phyloP scores from a whole-genome alignment of 805 yeast genomes.

The Metschnikowia arizonensis region DNA sequence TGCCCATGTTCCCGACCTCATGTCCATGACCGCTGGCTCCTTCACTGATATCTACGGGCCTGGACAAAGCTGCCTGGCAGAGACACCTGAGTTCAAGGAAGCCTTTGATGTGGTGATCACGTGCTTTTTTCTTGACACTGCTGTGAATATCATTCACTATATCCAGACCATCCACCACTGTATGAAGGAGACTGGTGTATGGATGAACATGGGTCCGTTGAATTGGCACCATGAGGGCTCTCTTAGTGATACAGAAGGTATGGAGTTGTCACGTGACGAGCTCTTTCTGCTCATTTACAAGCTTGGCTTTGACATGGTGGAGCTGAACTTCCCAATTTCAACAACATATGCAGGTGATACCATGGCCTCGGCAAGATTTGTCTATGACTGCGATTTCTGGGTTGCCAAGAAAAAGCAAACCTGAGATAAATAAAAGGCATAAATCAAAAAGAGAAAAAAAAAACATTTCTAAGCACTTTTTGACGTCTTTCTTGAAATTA shows the following conservation, averaged over 20 bases:
- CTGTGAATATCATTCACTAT: constrained; percentile 56
- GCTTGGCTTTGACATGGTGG: constrained; percentile 49
- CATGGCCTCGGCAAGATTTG: constrained; percentile 49
- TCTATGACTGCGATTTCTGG: constrained; percentile 67
- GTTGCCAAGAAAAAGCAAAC: constrained; percentile 25
- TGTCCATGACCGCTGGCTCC: constrained; percentile 74
- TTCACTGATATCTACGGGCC: constrained; percentile 64
- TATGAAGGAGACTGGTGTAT: constrained; percentile 43
- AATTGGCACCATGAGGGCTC: constrained; percentile 67
- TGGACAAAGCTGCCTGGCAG: constrained; percentile 21
- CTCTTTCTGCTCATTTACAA: constrained; percentile 41
- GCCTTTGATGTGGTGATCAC: constrained; percentile 48
- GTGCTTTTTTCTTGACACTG: constrained; percentile 62
- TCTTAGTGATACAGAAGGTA: constrained; percentile 47
- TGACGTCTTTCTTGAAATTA: no score
- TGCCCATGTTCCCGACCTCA: constrained; percentile 32
- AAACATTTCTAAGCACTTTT: no score
- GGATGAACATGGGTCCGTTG: constrained; percentile 68
- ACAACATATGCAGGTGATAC: constrained; percentile 53
- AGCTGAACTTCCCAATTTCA: constrained; percentile 41
- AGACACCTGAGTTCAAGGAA: constrained; percentile 31
- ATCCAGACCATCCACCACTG: constrained; percentile 45
- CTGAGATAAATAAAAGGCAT: no score
- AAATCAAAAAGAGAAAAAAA: no score
- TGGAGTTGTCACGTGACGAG: constrained; percentile 59